Conservation (phyloP, 768 basidiomycete genomes). For the Boletellus ananas region DNA sequence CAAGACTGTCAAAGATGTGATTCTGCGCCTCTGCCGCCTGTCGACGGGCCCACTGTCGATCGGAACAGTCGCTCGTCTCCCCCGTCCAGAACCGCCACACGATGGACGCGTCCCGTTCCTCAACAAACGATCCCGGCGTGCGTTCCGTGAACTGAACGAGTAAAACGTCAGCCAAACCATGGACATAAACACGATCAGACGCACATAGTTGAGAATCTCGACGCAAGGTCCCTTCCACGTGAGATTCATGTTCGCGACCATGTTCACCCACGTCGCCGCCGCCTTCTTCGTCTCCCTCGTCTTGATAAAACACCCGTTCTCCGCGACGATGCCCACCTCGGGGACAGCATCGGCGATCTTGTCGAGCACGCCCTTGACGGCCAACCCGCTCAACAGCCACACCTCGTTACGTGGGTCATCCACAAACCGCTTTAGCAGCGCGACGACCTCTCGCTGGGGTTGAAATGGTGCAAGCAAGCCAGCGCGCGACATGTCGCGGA, state of each 20-base stretch:
- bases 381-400: conserved; percentile 77
- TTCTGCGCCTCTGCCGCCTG: conserved; percentile 92
- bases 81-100: conserved; percentile 85
- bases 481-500: conserved; percentile 48
- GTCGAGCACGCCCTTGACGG: conserved; percentile 60
- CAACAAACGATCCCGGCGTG: conserved; percentile 81
- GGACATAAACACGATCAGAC: conserved; percentile 29
- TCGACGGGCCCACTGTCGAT: conserved; percentile 77
- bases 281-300: conserved; percentile 35
- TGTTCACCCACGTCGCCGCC: conserved; percentile 63
- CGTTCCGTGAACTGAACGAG: conserved; percentile 76
- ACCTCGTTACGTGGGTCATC: conserved; percentile 71
- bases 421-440: conserved; percentile 52
- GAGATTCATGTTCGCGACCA: conserved; percentile 74
- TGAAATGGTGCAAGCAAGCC: conserved; percentile 42
- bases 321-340: conserved; percentile 77
- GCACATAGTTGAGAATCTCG: conserved; percentile 80
- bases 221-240: conserved; percentile 78
- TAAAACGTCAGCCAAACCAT: background rate
- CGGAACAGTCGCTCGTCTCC: conserved; percentile 42
- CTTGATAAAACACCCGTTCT: conserved; percentile 86
- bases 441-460: conserved; percentile 38
- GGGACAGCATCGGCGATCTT: conserved; percentile 58
- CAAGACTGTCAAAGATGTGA: conserved; percentile 85
- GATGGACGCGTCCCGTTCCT: conserved; percentile 77